Conservation (phyloP, 768 basidiomycete species). For the Termitomyces sp. region DNA sequence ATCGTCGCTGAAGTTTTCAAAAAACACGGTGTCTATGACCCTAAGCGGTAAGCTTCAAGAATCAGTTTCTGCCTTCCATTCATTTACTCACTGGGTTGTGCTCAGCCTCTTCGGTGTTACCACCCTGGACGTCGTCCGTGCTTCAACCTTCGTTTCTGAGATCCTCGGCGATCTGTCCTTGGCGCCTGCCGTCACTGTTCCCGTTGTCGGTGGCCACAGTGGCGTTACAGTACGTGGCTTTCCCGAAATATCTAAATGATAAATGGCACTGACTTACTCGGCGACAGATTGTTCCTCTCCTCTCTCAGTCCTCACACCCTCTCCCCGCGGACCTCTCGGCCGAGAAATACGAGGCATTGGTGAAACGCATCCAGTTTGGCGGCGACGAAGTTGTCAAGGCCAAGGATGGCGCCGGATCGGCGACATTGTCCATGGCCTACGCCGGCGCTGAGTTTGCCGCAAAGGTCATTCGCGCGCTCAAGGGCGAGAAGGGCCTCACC, state of each 20-base stretch:
- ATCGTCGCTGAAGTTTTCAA: constrained; percentile 95
- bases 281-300: constrained; percentile 82
- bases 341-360: constrained; percentile 50
- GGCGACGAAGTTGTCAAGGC: constrained; percentile 99
- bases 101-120: constrained; percentile 95
- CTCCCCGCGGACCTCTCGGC: constrained; percentile 54
- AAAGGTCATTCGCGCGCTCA: constrained; percentile 78
- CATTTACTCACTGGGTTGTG: no score
- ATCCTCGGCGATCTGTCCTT: constrained; percentile 59
- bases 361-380: constrained; percentile 89
- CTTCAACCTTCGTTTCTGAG: constrained; percentile 93
- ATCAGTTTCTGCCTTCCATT: neutral
- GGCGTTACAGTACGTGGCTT: constrained; percentile 70
- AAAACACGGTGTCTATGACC: constrained; percentile 86
- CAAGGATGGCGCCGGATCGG: constrained; percentile 90
- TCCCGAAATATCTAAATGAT: neutral
- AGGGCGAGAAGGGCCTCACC: constrained; percentile 84
- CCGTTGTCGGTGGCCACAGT: constrained; percentile 94
- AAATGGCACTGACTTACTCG: neutral
- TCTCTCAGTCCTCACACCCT: constrained; percentile 83
- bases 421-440: constrained; percentile 96
- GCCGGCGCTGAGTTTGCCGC: constrained; percentile 87
- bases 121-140: constrained; percentile 94
- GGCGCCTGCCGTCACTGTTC: constrained; percentile 63
- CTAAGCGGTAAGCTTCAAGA: constrained; percentile 61